Conservation (phyloP, 2,329 filamentous ascomycete species). For the Moelleriella libera region DNA sequence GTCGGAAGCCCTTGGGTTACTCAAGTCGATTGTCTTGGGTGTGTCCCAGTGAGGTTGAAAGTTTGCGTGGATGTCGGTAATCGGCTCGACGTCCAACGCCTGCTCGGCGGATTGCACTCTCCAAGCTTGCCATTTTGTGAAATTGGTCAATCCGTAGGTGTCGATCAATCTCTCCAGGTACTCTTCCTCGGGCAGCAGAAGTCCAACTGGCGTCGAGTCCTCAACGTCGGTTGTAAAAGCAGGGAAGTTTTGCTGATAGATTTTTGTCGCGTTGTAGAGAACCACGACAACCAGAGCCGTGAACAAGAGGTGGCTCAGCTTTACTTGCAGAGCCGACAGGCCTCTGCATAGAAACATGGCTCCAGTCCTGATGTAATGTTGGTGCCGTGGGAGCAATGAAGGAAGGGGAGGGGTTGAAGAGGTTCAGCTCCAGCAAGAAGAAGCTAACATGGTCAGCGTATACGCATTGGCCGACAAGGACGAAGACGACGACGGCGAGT, state of each 20-base stretch:
- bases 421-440: not conserved
- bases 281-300: conserved; percentile 12
- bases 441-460: no score
- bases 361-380: conserved; percentile 4
- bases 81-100: conserved; percentile 11
- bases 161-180: conserved; percentile 15
- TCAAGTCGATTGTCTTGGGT: conserved; percentile 12
- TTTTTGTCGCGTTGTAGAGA: conserved; percentile 9
- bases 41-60: conserved; percentile 15
- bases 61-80: conserved; percentile 15
- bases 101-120: conserved; percentile 15
- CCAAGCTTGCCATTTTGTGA: conserved; percentile 20
- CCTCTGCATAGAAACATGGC: conserved; percentile 14
- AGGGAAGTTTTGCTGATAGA: conserved; percentile 4
- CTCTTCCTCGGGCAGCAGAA: conserved; percentile 15
- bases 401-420: not conserved
- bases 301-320: conserved; percentile 9
- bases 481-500: no score
- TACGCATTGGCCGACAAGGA: no score
- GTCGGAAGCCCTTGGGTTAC: conserved; percentile 10
- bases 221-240: conserved; percentile 4
- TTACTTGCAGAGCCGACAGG: conserved; percentile 9
- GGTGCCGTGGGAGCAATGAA: conserved; percentile 1
- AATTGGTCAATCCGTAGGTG: conserved; percentile 14
- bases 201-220: conserved; percentile 5